Percentiles rank a stretch among this genome's conserved stretches.
Conservation (phyloP, 2,329 filamentous ascomycete species). For the Fusarium pseudonygamai region DNA sequence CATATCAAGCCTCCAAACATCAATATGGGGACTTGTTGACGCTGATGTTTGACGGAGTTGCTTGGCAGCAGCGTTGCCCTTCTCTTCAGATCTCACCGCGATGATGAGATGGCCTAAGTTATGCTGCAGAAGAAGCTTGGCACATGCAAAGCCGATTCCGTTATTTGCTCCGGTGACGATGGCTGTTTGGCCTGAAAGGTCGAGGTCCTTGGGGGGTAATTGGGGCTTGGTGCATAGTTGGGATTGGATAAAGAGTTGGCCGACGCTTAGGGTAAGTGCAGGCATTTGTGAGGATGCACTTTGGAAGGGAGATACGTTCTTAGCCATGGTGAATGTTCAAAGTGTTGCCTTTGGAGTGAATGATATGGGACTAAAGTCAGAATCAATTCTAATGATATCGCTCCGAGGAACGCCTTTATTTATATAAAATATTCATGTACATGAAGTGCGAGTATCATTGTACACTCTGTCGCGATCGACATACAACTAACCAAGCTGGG, state of each 20-base stretch:
- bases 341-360: accelerated
- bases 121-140: background rate
- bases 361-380: accelerated
- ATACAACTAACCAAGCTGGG: background rate
- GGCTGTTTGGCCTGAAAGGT: background rate
- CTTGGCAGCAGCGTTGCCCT: background rate
- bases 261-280: background rate
- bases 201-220: background rate
- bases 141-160: background rate
- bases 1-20: slow-evolving; percentile 5
- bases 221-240: background rate
- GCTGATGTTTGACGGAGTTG: accelerated
- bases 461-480: too few relatives aligned
- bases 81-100: background rate
- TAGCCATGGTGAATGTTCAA: background rate
- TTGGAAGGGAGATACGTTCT: background rate
- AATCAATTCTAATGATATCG: accelerated
- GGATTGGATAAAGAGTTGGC: background rate
- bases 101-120: background rate
- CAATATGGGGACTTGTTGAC: background rate
- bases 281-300: background rate
- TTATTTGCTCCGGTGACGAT: background rate
- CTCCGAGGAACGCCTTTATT: too few relatives aligned
- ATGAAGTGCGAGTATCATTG: accelerated
- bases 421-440: accelerated